These are phyloP conservation scores for Calonectria leucothoes DNA, from an alignment of 2,329 filamentous ascomycete genomes.

Conservation along the genomic window DNA sequence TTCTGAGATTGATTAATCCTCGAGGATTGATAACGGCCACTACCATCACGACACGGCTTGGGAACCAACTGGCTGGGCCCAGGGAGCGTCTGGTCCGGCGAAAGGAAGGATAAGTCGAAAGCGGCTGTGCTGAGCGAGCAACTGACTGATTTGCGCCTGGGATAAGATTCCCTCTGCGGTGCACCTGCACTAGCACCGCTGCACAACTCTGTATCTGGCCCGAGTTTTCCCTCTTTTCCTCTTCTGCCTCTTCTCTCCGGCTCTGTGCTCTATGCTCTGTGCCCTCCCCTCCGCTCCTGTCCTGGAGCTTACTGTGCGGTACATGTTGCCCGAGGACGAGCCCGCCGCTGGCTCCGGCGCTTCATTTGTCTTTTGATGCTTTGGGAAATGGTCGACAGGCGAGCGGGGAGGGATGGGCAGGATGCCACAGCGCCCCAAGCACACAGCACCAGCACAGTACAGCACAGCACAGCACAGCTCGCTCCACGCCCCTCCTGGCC, in stretches of 20 bases:
- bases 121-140: not conserved
- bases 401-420: not conserved
- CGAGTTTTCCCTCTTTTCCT: not conserved
- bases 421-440: not conserved
- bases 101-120: not conserved
- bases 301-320: slow-evolving; percentile 1
- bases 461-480: not conserved
- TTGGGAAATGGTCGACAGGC: not conserved
- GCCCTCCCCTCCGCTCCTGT: not conserved
- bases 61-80: not conserved
- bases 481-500: not conserved
- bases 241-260: not conserved
- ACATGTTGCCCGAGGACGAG: not conserved
- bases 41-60: not conserved
- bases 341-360: not conserved
- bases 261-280: no score
- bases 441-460: no score
- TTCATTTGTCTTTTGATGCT: not conserved
- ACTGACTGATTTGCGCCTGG: not conserved
- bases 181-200: not conserved
- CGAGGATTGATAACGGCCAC: not conserved
- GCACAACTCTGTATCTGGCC: not conserved
- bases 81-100: not conserved
- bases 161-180: not conserved
- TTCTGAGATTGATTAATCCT: not conserved